phyloP scores from a whole-genome alignment of 1,139 yeast species.

The Martiniozyma asiatica region DNA sequence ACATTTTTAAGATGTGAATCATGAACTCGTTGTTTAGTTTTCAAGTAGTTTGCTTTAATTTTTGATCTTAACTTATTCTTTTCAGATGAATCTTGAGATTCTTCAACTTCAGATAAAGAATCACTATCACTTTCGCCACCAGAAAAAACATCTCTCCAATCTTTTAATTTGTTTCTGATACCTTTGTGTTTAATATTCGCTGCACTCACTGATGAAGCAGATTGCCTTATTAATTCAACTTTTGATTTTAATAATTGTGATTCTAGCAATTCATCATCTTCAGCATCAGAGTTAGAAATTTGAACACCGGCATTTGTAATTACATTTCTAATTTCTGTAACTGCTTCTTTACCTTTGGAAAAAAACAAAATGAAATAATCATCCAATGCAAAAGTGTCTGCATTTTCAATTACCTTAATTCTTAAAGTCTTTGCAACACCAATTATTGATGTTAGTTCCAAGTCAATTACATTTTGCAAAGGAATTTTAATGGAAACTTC shows the following conservation, averaged over 20 bases:
- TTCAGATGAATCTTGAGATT: neutral
- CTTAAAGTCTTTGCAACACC: constrained; percentile 27
- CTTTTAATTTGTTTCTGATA: too few relatives aligned
- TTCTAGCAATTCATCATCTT: constrained; percentile 11
- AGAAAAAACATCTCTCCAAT: constrained; percentile 6
- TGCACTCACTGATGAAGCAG: constrained; percentile 17
- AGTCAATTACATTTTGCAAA: constrained; percentile 48
- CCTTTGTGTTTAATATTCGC: too few relatives aligned
- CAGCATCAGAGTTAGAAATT: constrained; percentile 12
- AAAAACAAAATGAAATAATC: constrained; percentile 64
- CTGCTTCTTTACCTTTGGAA: constrained; percentile 27
- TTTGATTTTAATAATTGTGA: constrained; percentile 16
- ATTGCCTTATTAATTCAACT: constrained; percentile 15
- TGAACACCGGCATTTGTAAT: constrained; percentile 19
- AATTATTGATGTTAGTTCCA: constrained; percentile 39
- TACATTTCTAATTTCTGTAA: constrained; percentile 16
- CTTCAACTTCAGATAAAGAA: neutral
- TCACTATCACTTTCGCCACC: constrained; percentile 6
- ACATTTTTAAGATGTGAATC: constrained; percentile 5
- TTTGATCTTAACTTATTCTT: neutral
- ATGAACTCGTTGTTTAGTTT: neutral
- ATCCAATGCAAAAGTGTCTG: constrained; percentile 43
- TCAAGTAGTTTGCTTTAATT: neutral
- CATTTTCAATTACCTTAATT: constrained; percentile 41
- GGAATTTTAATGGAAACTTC: constrained; percentile 76